phyloP scores from a whole-genome alignment of 257 asterid genomes.

The Plectranthus barbatus region DNA sequence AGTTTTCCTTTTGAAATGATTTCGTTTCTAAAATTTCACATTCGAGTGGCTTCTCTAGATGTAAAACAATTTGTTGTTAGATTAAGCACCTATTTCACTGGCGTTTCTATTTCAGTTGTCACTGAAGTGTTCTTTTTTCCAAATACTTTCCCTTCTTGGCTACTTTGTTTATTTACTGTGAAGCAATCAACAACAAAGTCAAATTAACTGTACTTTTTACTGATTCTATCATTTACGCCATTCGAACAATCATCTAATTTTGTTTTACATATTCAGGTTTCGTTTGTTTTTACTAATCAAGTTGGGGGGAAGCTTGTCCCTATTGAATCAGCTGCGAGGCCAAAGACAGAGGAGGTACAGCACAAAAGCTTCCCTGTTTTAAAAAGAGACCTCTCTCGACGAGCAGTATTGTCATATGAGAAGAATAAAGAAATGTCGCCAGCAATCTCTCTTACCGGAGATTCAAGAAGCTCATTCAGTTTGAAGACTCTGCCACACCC shows the following conservation, averaged over 20 bases:
- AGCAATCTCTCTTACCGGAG: conserved; percentile 23
- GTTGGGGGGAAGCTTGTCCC: conserved; percentile 89
- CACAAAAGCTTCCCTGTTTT: conserved; percentile 24
- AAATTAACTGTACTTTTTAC: neutral
- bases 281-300: conserved; percentile 92
- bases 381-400: conserved; percentile 26
- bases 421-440: conserved; percentile 27
- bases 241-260: neutral
- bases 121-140: neutral
- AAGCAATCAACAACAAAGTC: neutral
- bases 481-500: conserved; percentile 40
- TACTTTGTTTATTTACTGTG: neutral
- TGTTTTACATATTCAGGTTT: conserved; percentile 46
- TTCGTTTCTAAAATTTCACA: neutral
- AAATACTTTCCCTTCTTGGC: neutral
- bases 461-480: conserved; percentile 25
- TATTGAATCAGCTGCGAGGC: conserved; percentile 48
- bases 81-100: neutral
- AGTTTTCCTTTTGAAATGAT: neutral
- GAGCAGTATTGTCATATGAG: conserved; percentile 22
- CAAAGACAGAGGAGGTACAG: conserved; percentile 22
- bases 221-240: neutral
- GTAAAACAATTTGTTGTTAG: neutral
- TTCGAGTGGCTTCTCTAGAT: neutral
- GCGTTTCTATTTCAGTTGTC: neutral